Base-by-base conservation (phyloP, 345 rosid species). In the Isatis tinctoria region DNA sequence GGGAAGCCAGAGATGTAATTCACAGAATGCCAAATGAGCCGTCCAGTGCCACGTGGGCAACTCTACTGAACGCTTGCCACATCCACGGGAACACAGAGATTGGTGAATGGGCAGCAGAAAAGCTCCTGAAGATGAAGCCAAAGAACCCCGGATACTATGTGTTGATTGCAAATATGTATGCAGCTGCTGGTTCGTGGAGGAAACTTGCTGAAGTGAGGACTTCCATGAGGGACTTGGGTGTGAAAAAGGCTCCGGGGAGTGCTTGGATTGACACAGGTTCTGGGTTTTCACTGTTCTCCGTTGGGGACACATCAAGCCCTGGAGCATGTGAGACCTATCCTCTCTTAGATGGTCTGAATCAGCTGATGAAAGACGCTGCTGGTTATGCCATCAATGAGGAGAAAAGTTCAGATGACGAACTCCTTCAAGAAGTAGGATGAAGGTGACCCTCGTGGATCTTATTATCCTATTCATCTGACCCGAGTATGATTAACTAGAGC, bases 61-160 rank as follows among this genome's bases (percentile, higher is more conserved):
- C 90, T 64, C 83, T 91, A 33, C 60, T 89, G 37, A 90, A 87
- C 53, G 86, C 95, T 22, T 87, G 93, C 68, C 81, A 79, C 44
- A 87, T 83, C 32, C 81, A 87, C 60, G 82, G 89, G 72, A 83
- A 87, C 71, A 79, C 71, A 48, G 78, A 74, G 54, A 80, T 89
- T 14, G 96, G 97, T 26, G 86, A 89, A 82, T 89, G 90, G 96
- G 96, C 89, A 12, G 94, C 97, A 33, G 92, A 77, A 70, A 88
- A 83, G 52, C 76, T 90, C 41, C 59, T 88, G 74, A 86, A 83
- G 67, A 81, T 60, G 78, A 87, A 81, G 72, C 89, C 90, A 1
- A 86, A 84, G 70, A 82, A 86, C 77, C 73, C 90, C 0, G 94
- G 96, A 47, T 84, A 87, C 83, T 85, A 90, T 68, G 90, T 85